Conservation (phyloP, 768 basidiomycete genomes). For the Trametes meyenii region DNA sequence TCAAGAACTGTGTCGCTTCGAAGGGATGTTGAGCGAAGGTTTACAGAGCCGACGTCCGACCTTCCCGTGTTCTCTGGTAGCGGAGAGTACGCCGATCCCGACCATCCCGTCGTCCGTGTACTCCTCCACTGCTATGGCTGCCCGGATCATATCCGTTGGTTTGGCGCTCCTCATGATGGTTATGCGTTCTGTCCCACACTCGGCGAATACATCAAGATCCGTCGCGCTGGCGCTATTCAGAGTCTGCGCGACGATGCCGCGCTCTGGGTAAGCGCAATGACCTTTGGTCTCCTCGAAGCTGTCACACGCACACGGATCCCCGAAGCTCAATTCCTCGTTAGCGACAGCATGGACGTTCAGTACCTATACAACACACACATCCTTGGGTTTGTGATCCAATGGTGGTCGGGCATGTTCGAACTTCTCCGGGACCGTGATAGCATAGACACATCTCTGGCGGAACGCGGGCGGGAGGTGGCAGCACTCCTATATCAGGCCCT, state of each 20-base stretch:
- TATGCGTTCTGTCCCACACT: background rate
- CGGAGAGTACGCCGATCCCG: background rate
- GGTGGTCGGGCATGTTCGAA: no score
- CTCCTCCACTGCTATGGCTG: background rate
- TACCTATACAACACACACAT: background rate
- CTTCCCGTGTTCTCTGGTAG: background rate
- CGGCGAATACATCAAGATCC: slow-evolving; percentile 1
- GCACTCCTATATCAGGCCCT: no score
- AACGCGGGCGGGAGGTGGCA: no score
- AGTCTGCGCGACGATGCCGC: slow-evolving; percentile 5
- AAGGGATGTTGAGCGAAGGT: no score
- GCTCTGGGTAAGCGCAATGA: slow-evolving; percentile 15
- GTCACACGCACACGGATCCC: slow-evolving; percentile 1
- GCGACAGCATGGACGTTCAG: background rate
- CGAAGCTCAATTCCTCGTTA: background rate
- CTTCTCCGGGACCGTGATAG: no score
- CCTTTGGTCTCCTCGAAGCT: slow-evolving; percentile 11
- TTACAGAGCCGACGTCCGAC: no score
- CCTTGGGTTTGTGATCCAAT: background rate
- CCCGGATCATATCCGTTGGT: background rate
- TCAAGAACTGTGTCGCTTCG: no score
- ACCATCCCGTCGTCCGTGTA: background rate
- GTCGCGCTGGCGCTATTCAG: background rate
- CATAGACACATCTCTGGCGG: no score
- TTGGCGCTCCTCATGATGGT: slow-evolving; percentile 2